phyloP scores from a whole-genome alignment of 2,329 filamentous ascomycete species.

The Didymellaceae sp. region DNA sequence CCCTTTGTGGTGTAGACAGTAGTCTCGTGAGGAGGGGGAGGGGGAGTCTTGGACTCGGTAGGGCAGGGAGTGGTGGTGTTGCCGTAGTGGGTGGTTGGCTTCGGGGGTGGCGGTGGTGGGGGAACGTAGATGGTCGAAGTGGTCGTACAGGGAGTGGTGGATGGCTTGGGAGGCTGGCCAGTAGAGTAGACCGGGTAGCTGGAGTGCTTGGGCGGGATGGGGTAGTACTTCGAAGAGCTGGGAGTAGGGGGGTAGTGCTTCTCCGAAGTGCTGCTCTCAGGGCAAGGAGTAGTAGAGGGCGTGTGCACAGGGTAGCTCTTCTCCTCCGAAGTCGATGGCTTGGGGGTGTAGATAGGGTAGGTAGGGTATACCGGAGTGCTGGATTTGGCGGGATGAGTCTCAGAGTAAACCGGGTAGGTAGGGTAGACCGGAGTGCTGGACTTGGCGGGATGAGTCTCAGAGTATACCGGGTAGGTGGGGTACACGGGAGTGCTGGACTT shows the following conservation, averaged over 20 bases:
- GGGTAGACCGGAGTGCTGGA: too few species aligned
- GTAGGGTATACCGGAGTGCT: background rate
- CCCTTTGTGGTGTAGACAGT: background rate
- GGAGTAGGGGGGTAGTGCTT: conserved; percentile 6
- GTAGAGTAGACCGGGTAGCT: background rate
- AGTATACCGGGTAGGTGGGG: too few species aligned
- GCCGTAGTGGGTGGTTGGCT: conserved; percentile 16
- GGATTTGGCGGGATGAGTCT: background rate
- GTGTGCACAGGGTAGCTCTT: conserved; percentile 6
- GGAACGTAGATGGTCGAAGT: conserved; percentile 6
- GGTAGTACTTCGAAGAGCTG: conserved; percentile 7
- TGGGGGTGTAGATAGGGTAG: background rate
- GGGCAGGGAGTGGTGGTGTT: conserved; percentile 13
- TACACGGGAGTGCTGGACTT: background rate
- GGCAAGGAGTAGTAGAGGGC: conserved; percentile 3
- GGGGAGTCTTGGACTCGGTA: conserved; percentile 10
- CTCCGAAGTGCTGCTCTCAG: conserved; percentile 17
- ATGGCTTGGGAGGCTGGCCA: conserved; percentile 7
- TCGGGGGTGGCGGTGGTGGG: conserved; percentile 1
- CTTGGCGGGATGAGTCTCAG: too few species aligned
- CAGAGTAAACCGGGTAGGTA: background rate
- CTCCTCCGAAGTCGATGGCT: background rate
- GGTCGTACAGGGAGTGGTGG: conserved; percentile 17
- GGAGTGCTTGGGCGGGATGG: background rate
- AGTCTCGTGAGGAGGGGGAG: background rate